Base-by-base conservation (phyloP, 73 alveolate genomes). In the Paramecium caudatum region DNA sequence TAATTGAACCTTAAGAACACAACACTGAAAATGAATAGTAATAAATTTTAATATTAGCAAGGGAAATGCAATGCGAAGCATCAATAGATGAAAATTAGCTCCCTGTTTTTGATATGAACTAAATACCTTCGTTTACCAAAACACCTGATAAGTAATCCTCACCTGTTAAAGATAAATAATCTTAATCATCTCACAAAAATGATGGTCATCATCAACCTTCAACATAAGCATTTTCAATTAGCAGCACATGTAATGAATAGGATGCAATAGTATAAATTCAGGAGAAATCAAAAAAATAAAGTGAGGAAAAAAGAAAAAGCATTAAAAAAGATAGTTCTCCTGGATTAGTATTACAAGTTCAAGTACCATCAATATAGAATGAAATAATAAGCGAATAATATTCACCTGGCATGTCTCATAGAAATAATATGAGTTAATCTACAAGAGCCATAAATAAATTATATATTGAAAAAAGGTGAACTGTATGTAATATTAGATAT, bases 41-140 rank as follows among this genome's bases (percentile, higher is more conserved):
- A 0, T 5, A 25, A 10, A 13, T 4, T 32, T 65, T 13, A 33
- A 13, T 33, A 65, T 65, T 27, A 32, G 3, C 30, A 39, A 21
- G 47, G 32, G 68, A 74, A 41, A 41, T 74, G 32, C 45, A 45
- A n/a, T 74, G 88, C 43, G 88, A 74, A 45, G 62, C 62, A 3
- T 74, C 88, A 16, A 8, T 74, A 10, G 88, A 74, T 0, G 88
- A 34, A 6, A 23, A 45, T 41, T 37, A 74, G 15, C 16, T 27
- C 8, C 70, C 62, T 9, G 88, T 39, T 10, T 41, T 74, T 17
- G 88, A 74, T 45, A 39, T 74, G 0, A 74, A 74, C 43, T 41
- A 74, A 10, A 16, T 74, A 13, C 68, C 43, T 15, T 74, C 88
- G 0, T 41, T 74, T 21, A 10, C 62, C 8, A 74, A 74, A 9